A percentile compares a stretch with the other conserved stretches of the same genome.
phyloP scores from a whole-genome alignment of 495 filamentous ascomycete species.

The Penicillium paxilli region DNA sequence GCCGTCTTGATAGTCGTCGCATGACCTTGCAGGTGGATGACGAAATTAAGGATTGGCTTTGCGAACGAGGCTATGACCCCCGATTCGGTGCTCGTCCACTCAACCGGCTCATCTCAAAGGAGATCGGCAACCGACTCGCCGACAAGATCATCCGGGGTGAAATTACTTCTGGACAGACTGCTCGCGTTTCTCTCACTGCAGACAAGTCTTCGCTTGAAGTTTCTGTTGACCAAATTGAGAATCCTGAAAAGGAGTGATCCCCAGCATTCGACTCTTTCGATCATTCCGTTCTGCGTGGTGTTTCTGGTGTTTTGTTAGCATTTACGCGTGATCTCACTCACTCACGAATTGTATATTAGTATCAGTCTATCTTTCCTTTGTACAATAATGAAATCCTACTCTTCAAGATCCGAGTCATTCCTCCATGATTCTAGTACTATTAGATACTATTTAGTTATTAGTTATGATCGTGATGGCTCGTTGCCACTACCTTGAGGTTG shows the following conservation, averaged over 20 bases:
- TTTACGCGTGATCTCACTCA: not conserved
- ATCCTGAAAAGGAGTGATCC: constrained; percentile 13
- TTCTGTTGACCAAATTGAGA: constrained; percentile 13
- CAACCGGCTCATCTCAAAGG: constrained; percentile 84
- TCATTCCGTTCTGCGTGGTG: constrained; percentile 1
- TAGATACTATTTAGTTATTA: too few species aligned
- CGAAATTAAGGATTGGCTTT: constrained; percentile 80
- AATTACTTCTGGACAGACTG: constrained; percentile 71
- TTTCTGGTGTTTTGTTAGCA: constrained; percentile 3
- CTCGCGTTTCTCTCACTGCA: constrained; percentile 62
- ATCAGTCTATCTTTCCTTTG: not conserved
- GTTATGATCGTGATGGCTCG: too few species aligned
- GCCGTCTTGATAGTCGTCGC: constrained; percentile 79
- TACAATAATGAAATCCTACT: constrained; percentile 13
- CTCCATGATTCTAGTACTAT: too few species aligned
- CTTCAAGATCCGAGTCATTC: not conserved
- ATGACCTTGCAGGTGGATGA: constrained; percentile 72
- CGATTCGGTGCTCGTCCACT: constrained; percentile 91
- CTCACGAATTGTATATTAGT: not conserved
- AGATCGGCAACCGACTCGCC: constrained; percentile 85
- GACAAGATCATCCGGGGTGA: constrained; percentile 89
- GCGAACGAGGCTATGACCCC: constrained; percentile 84
- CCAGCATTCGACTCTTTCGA: not conserved
- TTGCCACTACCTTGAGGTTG: too few species aligned
- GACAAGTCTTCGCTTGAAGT: constrained; percentile 39